Evolutionary conservation across 78 protist genomes (phyloP).

Genomic region (Carpediemonas membranifera): DNA sequence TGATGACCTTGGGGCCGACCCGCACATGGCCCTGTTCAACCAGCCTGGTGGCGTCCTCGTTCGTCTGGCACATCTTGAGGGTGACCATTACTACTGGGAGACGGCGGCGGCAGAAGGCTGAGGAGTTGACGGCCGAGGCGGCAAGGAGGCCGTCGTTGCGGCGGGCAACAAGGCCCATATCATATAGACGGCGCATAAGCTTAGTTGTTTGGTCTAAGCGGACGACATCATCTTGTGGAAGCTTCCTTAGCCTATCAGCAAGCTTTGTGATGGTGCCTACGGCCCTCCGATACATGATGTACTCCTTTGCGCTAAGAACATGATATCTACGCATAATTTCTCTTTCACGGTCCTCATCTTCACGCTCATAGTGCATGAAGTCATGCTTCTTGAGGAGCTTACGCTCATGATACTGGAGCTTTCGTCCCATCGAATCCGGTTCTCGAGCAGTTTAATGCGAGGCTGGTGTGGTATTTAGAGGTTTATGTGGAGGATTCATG

Average conservation of each 20-base stretch:
- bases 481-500: too few species aligned
- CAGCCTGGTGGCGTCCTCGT: constrained; percentile 6
- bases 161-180: constrained; percentile 8
- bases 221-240: neutral
- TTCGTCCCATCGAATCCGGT: too few species aligned
- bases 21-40: constrained; percentile 20
- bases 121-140: neutral
- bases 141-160: neutral
- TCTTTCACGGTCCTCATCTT: constrained; percentile 1
- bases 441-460: too few species aligned
- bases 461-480: too few species aligned
- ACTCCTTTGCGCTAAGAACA: constrained; percentile 5
- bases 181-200: constrained; percentile 1
- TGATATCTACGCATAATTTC: constrained; percentile 12
- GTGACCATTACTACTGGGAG: neutral
- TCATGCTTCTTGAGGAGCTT: constrained; percentile 18
- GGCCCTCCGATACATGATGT: constrained; percentile 13
- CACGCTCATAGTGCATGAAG: constrained; percentile 19
- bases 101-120: constrained; percentile 1
- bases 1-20: constrained; percentile 6
- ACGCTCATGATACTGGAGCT: constrained; percentile 24
- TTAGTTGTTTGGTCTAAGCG: constrained; percentile 2
- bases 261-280: constrained; percentile 17
- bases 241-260: neutral
- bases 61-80: neutral